These are phyloP conservation scores for Berkeleyomyces basicola DNA, from an alignment of 2,329 filamentous ascomycete genomes.

Conservation along the genomic window DNA sequence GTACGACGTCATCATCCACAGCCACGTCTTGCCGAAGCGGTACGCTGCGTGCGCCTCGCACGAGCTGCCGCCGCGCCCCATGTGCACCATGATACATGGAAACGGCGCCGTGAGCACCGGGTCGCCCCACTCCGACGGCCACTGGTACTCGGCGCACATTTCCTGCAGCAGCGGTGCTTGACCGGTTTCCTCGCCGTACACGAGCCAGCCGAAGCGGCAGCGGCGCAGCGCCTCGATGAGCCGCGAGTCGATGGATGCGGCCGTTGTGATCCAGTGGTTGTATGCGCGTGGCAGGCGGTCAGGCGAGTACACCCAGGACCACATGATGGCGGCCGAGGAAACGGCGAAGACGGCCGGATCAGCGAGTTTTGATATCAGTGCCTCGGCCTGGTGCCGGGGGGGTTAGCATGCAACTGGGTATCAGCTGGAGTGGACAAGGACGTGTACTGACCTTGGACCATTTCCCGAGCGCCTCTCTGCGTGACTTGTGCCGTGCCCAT, in stretches of 20 bases:
- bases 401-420: conserved; percentile 5
- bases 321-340: conserved; percentile 67
- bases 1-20: conserved; percentile 61
- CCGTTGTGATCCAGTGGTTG: conserved; percentile 65
- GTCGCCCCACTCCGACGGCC: conserved; percentile 57
- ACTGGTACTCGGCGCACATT: conserved; percentile 56
- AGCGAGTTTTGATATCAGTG: conserved; percentile 24
- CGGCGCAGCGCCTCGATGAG: conserved; percentile 58
- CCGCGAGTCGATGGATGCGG: conserved; percentile 57
- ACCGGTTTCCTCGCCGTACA: conserved; percentile 59
- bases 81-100: conserved; percentile 72
- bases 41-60: conserved; percentile 59
- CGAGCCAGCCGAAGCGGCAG: conserved; percentile 43
- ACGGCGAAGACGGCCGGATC: conserved; percentile 56
- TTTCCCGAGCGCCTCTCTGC: conserved; percentile 27
- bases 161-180: conserved; percentile 48
- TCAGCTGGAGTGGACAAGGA: neutral
- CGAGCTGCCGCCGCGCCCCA: conserved; percentile 48
- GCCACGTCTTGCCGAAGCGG: conserved; percentile 53
- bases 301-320: conserved; percentile 71
- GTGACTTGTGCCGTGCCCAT: conserved; percentile 37
- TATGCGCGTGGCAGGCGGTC: conserved; percentile 55
- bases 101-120: conserved; percentile 53
- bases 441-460: conserved; percentile 30
- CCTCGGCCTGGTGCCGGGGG: conserved; percentile 16